Evolutionary conservation across 805 yeast genomes (phyloP).

Genomic region (Zygosaccharomyces bisporus): DNA sequence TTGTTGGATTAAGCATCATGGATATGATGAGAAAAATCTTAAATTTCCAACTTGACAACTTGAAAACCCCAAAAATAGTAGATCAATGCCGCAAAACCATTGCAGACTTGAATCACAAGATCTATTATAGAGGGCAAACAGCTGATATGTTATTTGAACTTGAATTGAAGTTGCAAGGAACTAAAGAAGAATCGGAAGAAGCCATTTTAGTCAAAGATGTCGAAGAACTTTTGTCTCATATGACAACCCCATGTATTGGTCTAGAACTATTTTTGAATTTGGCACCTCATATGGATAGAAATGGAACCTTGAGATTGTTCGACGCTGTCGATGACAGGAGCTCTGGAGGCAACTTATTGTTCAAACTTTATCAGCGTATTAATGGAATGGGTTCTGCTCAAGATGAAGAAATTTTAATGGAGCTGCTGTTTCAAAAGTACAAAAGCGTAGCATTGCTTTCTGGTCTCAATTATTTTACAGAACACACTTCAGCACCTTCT

Average conservation of each 20-base stretch:
- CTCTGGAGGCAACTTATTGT: slow-evolving; percentile 21
- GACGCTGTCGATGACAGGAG: slow-evolving; percentile 23
- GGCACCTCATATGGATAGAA: slow-evolving; percentile 18
- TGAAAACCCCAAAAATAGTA: slow-evolving; percentile 33
- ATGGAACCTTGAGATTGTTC: slow-evolving; percentile 17
- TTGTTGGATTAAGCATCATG: slow-evolving; percentile 82
- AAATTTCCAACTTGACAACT: slow-evolving; percentile 41
- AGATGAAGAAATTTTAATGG: slow-evolving; percentile 22
- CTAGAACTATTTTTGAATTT: slow-evolving; percentile 30
- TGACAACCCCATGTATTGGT: slow-evolving; percentile 25
- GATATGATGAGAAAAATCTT: slow-evolving; percentile 67
- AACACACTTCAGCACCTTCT: slow-evolving; percentile 19
- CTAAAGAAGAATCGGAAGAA: slow-evolving; percentile 25
- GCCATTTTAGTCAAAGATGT: slow-evolving; percentile 23
- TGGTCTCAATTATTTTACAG: slow-evolving; percentile 31
- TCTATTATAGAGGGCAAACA: slow-evolving; percentile 82
- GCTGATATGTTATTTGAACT: slow-evolving; percentile 76
- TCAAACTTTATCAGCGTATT: slow-evolving; percentile 22
- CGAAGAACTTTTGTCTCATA: slow-evolving; percentile 19
- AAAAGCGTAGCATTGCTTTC: slow-evolving; percentile 31
- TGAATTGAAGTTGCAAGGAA: slow-evolving; percentile 39
- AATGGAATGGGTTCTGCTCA: slow-evolving; percentile 12
- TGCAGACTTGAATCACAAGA: slow-evolving; percentile 67
- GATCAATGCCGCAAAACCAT: slow-evolving; percentile 53
- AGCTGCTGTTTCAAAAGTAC: slow-evolving; percentile 26